Evolutionary conservation across 164 flowering plant species (phyloP), one percentile per base, ranked within the genome.

Genomic region (Nymphaea colorata): DNA sequence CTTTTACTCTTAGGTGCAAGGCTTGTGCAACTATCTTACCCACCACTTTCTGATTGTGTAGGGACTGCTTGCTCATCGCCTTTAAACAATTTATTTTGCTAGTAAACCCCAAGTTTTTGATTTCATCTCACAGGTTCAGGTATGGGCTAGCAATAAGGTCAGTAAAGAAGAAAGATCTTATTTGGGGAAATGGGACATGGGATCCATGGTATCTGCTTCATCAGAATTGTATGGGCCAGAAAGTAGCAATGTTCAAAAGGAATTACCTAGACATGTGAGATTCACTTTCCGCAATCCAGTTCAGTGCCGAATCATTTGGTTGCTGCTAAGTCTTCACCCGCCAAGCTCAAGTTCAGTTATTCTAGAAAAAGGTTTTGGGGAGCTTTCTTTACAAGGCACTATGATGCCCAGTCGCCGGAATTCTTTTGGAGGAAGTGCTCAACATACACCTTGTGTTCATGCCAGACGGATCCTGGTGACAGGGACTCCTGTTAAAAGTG

Each of bases 61-160:
- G 36, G 36, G 36, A 25, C 36, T 25, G 36, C 36, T 25, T 25
- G 36, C 36, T 25, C 36, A 25, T 25, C 36, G 36, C 36, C 36
- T 25, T 25, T 25, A 25, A 25, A 25, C 36, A 25, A 25, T 25
- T 25, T 25, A 25, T 25, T 25, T 25, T 25, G 36, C 36, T 25
- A 1, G 36, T 25, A 25, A 25, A 25, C 36, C 36, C 36, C 36
- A 16, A 55, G 59, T 55, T 55, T 76, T 67, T 42, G 1, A 16
- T 55, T 55, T 10, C 16, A 8, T 74, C 8, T 43, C 73, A 45
- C 84, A 95, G 99, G 99, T 95, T 66, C 96, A 92, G 81, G 85
- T 95, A 51, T 95, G 97, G 98, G 96, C 90, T 60, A 85, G 98
- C 81, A 86, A 86, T 80, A 88, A 83, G 72, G 81, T 90, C 70